These are phyloP conservation scores for Hansenula lynferdii DNA, from an alignment of 1,139 yeast genomes.

Conservation along the genomic window DNA sequence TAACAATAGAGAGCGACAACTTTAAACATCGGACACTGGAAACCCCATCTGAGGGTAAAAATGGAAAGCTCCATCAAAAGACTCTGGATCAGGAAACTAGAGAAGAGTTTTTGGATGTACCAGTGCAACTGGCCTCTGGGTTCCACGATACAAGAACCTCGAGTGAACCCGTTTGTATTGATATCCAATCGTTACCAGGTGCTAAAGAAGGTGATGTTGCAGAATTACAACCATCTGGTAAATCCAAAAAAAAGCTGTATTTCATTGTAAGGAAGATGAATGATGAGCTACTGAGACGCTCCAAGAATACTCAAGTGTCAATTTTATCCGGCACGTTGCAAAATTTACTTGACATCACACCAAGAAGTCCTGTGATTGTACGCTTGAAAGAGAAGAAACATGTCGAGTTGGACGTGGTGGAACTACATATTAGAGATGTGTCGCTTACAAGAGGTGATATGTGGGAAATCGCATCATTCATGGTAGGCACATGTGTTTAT, in stretches of 20 bases:
- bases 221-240: slow-evolving; percentile 46
- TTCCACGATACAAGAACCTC: slow-evolving; percentile 70
- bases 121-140: slow-evolving; percentile 47
- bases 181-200: slow-evolving; percentile 51
- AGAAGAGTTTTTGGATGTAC: slow-evolving; percentile 18
- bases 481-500: slow-evolving; percentile 64
- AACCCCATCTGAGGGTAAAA: not conserved
- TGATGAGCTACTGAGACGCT: slow-evolving; percentile 27
- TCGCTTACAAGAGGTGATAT: slow-evolving; percentile 86
- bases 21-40: not conserved
- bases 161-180: slow-evolving; percentile 56
- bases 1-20: slow-evolving; percentile 19
- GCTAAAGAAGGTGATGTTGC: slow-evolving; percentile 71
- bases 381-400: slow-evolving; percentile 42
- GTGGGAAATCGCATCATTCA: slow-evolving; percentile 74
- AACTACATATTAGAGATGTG: slow-evolving; percentile 75
- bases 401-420: slow-evolving; percentile 77
- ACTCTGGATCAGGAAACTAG: not conserved
- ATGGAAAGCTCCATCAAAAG: not conserved
- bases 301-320: slow-evolving; percentile 40
- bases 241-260: slow-evolving; percentile 31
- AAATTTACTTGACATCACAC: slow-evolving; percentile 56
- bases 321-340: slow-evolving; percentile 62
- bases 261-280: slow-evolving; percentile 39
- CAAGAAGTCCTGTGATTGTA: slow-evolving; percentile 58